Conservation (phyloP, 345 rosid species). For the Moricandia moricandioides region DNA sequence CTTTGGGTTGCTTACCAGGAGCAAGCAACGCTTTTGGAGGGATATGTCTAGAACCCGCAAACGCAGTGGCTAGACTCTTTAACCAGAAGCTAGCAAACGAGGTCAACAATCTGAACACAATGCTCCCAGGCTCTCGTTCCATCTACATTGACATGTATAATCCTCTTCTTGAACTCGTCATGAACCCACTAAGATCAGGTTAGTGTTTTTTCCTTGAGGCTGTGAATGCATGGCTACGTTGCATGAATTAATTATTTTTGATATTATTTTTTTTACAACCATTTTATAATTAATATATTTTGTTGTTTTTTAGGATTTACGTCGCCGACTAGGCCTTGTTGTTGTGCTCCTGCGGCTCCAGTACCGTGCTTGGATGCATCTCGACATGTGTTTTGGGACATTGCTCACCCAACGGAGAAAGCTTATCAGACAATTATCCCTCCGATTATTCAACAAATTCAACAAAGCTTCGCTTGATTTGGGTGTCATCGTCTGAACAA, state of each 20-base stretch:
- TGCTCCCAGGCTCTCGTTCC: slow-evolving; percentile 20
- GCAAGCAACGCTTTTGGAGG: not conserved
- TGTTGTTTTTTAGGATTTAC: slow-evolving; percentile 23
- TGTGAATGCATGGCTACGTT: not conserved
- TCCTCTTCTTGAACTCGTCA: slow-evolving; percentile 13
- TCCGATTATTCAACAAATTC: slow-evolving; percentile 30
- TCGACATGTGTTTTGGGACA: slow-evolving; percentile 36
- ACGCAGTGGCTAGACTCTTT: slow-evolving; percentile 14
- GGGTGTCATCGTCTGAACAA: not conserved
- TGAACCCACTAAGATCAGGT: slow-evolving; percentile 16
- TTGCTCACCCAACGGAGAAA: slow-evolving; percentile 31
- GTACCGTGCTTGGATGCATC: slow-evolving; percentile 29
- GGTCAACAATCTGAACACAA: slow-evolving; percentile 20
- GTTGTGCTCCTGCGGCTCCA: slow-evolving; percentile 27
- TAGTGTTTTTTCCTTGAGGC: not conserved
- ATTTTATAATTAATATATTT: not conserved
- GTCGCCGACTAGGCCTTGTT: slow-evolving; percentile 21
- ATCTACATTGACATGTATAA: slow-evolving; percentile 23
- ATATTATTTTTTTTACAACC: not conserved
- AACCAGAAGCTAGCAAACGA: slow-evolving; percentile 11
- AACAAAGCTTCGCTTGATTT: slow-evolving; percentile 32
- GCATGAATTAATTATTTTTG: not conserved
- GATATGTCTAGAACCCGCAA: slow-evolving; percentile 10
- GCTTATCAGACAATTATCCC: slow-evolving; percentile 31
- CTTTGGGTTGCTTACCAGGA: slow-evolving; percentile 35